phyloP scores from a whole-genome alignment of 1,284 basidiomycete genomes.

The Papiliotrema terrestris region DNA sequence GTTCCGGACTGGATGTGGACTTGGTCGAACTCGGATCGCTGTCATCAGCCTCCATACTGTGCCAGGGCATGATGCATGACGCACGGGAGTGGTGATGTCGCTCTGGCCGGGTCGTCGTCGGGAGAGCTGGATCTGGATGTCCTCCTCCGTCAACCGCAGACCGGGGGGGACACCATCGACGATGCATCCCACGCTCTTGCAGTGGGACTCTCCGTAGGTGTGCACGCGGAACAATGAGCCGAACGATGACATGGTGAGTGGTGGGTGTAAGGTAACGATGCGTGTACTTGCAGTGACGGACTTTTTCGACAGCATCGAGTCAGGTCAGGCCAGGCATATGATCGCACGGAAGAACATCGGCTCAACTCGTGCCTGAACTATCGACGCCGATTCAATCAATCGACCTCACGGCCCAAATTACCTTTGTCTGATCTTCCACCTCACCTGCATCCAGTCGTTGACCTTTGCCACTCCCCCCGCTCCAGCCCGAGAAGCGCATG shows the following conservation, averaged over 20 bases:
- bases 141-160: conserved; percentile 69
- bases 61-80: conserved; percentile 38
- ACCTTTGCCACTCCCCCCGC: too few relatives aligned
- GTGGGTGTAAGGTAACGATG: not conserved
- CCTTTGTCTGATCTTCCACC: too few relatives aligned
- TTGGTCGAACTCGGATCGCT: conserved; percentile 96
- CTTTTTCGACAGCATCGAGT: not conserved
- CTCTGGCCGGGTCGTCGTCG: conserved; percentile 93
- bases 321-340: not conserved
- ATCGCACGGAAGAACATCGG: not conserved
- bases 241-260: conserved; percentile 76
- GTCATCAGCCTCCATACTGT: not conserved
- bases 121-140: conserved; percentile 90
- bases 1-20: conserved; percentile 92
- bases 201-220: conserved; percentile 97
- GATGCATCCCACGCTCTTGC: conserved; percentile 94
- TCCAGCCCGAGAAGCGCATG: too few relatives aligned
- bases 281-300: not conserved
- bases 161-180: conserved; percentile 97
- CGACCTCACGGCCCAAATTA: not conserved
- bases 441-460: too few relatives aligned
- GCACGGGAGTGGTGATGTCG: conserved; percentile 89
- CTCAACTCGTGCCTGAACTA: too few relatives aligned
- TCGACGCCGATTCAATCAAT: not conserved
- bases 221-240: conserved; percentile 88